These are phyloP conservation scores for Sugiyamaella novakii DNA, from an alignment of 1,139 yeast genomes.

Conservation along the genomic window DNA sequence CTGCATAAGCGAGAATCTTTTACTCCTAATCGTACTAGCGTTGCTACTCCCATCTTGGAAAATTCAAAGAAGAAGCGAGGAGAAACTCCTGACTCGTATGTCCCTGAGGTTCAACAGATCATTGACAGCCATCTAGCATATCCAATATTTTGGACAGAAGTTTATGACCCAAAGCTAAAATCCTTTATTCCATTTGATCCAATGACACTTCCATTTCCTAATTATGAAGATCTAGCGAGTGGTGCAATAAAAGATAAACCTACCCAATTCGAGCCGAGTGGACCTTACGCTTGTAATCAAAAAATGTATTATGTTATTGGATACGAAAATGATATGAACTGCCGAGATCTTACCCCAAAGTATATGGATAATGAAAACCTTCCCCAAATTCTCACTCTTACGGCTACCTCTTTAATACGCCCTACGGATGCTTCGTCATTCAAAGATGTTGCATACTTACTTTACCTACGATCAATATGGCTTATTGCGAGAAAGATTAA, in stretches of 20 bases:
- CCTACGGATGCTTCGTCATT: constrained; percentile 10
- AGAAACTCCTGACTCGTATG: constrained; percentile 1
- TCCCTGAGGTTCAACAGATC: constrained; percentile 19
- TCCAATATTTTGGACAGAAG: constrained; percentile 82
- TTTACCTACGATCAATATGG: constrained; percentile 35
- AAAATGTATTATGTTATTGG: constrained; percentile 58
- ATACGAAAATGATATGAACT: constrained; percentile 61
- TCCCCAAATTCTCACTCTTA: constrained; percentile 14
- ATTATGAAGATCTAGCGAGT: constrained; percentile 44
- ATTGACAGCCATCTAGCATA: constrained; percentile 36
- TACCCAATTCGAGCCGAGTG: constrained; percentile 19
- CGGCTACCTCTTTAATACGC: constrained; percentile 3
- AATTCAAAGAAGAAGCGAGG: background rate
- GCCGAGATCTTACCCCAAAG: constrained; percentile 70
- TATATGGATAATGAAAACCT: constrained; percentile 64
- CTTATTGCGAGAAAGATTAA: background rate
- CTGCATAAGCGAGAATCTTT: constrained; percentile 14
- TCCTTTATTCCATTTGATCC: constrained; percentile 80
- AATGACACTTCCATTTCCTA: constrained; percentile 61
- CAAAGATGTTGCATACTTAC: constrained; percentile 56
- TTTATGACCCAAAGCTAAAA: constrained; percentile 66
- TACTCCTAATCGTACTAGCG: background rate
- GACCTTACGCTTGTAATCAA: constrained; percentile 18
- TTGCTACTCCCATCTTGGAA: no score
- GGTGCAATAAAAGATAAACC: constrained; percentile 11